Percentiles rank a stretch among this genome's conserved stretches.
phyloP scores from a whole-genome alignment of 805 yeast genomes.

The Starmerella gropengiesseri region DNA sequence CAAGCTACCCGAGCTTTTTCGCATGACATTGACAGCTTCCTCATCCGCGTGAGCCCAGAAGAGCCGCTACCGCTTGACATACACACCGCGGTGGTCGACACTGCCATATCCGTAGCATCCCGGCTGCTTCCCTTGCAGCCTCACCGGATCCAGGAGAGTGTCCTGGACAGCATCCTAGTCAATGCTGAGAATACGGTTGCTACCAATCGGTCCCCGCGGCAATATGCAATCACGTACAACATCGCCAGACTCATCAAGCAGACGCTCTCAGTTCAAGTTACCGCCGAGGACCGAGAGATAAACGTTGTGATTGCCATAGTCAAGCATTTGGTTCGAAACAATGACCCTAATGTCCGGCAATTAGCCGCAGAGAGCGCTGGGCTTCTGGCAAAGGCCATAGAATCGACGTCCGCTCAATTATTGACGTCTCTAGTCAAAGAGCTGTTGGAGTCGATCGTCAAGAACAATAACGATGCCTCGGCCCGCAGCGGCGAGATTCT shows the following conservation, averaged over 20 bases:
- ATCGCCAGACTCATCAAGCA: conserved; percentile 12
- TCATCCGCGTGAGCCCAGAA: background rate
- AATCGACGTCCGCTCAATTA: conserved; percentile 1
- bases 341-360: conserved; percentile 34
- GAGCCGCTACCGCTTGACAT: conserved; percentile 5
- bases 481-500: conserved; percentile 49
- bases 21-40: conserved; percentile 12
- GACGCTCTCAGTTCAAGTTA: background rate
- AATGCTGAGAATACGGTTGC: conserved; percentile 32
- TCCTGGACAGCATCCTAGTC: conserved; percentile 68
- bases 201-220: conserved; percentile 4
- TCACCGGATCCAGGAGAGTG: conserved; percentile 70
- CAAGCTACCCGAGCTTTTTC: background rate
- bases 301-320: conserved; percentile 42
- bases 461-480: conserved; percentile 48
- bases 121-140: conserved; percentile 60
- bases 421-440: conserved; percentile 36
- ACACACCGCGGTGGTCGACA: conserved; percentile 42
- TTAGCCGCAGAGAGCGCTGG: conserved; percentile 53
- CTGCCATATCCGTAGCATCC: conserved; percentile 67
- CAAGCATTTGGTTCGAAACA: conserved; percentile 33
- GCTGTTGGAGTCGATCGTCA: conserved; percentile 53
- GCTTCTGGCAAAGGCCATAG: conserved; percentile 31
- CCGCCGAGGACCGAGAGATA: conserved; percentile 31
- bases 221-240: conserved; percentile 13